A percentile compares a stretch with the other conserved stretches of the same genome.
Evolutionary conservation across 208 protist genomes (phyloP).

Genomic region (Wallacemonas collosoma): DNA sequence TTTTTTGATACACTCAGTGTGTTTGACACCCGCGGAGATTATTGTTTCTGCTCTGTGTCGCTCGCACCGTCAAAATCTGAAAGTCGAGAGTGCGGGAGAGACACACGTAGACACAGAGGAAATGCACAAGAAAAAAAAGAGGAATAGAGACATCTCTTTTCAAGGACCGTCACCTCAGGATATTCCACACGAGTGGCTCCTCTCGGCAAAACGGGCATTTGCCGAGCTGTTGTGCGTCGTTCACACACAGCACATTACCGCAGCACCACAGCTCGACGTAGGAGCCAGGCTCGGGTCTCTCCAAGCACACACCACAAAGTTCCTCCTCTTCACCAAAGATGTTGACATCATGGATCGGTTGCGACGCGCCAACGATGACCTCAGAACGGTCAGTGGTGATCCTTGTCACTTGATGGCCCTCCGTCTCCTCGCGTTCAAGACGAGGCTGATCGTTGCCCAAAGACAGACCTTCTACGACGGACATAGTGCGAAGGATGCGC

Average conservation of each 20-base stretch:
- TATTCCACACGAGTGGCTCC: constrained; percentile 82
- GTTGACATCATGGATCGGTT: constrained; percentile 4
- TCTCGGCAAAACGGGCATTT: constrained; percentile 84
- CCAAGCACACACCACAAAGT: constrained; percentile 86
- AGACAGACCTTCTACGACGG: background rate
- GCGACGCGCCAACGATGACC: constrained; percentile 5
- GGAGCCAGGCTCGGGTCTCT: constrained; percentile 45
- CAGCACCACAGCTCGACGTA: constrained; percentile 87
- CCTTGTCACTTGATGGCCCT: background rate
- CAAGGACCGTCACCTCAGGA: constrained; percentile 38
- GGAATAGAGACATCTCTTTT: constrained; percentile 4
- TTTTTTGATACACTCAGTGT: no score
- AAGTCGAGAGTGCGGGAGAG: constrained; percentile 7
- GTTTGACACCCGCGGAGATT: no score
- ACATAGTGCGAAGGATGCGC: background rate
- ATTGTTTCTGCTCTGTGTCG: no score
- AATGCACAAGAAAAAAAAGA: constrained; percentile 18
- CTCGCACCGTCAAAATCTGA: background rate
- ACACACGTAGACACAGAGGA: constrained; percentile 1
- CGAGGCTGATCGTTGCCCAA: background rate
- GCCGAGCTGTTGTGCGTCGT: constrained; percentile 75
- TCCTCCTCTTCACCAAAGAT: constrained; percentile 62
- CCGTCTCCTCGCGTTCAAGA: constrained; percentile 12
- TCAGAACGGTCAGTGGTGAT: background rate
- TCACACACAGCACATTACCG: constrained; percentile 79